phyloP scores from a whole-genome alignment of 2,329 filamentous ascomycete genomes.

The Coniochaeta hoffmannii region DNA sequence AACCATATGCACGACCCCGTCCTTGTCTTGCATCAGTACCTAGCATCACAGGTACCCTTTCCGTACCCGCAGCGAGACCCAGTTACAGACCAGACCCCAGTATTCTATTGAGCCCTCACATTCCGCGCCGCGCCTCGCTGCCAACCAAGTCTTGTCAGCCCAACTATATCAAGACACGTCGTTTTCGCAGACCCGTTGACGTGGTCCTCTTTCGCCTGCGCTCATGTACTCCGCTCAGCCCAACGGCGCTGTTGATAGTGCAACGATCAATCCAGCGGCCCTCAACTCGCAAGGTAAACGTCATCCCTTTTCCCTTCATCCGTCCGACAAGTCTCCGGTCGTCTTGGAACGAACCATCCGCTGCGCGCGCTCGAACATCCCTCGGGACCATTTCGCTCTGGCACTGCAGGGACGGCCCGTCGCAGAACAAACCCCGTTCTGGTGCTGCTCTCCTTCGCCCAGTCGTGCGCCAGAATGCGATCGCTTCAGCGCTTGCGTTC shows the following conservation, averaged over 20 bases:
- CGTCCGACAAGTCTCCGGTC: constrained; percentile 8
- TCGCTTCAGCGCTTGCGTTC: neutral
- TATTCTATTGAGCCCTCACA: constrained; percentile 21
- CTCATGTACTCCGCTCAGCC: constrained; percentile 56
- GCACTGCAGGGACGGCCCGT: neutral
- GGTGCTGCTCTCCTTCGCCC: neutral
- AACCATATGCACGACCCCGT: constrained; percentile 44
- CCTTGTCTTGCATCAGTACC: no score
- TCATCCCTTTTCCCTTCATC: constrained; percentile 18
- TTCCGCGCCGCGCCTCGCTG: constrained; percentile 20
- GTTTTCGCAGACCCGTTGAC: constrained; percentile 42
- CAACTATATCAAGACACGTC: constrained; percentile 58
- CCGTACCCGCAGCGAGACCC: constrained; percentile 22
- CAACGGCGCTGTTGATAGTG: constrained; percentile 67
- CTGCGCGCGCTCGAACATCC: neutral
- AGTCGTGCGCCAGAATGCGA: neutral
- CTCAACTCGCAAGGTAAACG: constrained; percentile 71
- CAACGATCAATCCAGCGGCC: constrained; percentile 85
- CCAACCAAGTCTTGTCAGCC: constrained; percentile 26
- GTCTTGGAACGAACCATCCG: neutral
- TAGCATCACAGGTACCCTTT: constrained; percentile 31
- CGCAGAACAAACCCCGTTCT: neutral
- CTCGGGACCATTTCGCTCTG: neutral
- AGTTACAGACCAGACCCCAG: constrained; percentile 12
- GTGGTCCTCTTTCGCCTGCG: constrained; percentile 33